phyloP scores from a whole-genome alignment of 805 yeast species.

The Metschnikowia colocasiae region DNA sequence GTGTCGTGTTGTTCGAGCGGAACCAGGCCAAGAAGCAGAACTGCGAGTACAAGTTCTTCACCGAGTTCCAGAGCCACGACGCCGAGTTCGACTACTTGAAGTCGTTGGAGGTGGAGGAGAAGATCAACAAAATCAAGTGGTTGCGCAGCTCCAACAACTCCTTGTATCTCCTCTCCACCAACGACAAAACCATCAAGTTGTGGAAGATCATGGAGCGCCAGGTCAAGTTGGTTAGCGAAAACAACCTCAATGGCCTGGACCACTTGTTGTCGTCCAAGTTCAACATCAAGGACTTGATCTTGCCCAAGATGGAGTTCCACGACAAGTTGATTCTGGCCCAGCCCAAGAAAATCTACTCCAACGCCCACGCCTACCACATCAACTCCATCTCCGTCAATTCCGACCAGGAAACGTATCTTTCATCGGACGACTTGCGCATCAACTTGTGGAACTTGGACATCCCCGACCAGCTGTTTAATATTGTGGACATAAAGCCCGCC shows the following conservation, averaged over 20 bases:
- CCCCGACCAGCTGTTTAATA: slow-evolving; percentile 93
- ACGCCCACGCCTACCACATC: slow-evolving; percentile 98
- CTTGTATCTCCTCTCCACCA: slow-evolving; percentile 86
- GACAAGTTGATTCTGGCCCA: slow-evolving; percentile 94
- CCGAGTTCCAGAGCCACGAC: slow-evolving; percentile 97
- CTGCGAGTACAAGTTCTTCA: slow-evolving; percentile 92
- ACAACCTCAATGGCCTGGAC: slow-evolving; percentile 50
- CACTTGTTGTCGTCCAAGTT: slow-evolving; percentile 24
- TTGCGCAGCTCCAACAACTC: slow-evolving; percentile 82
- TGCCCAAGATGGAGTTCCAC: slow-evolving; percentile 89
- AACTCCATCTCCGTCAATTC: slow-evolving; percentile 92
- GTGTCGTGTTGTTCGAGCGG: slow-evolving; percentile 93
- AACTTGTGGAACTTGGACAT: slow-evolving; percentile 93
- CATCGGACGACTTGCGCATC: slow-evolving; percentile 91
- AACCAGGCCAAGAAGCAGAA: slow-evolving; percentile 57
- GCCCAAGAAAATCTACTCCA: slow-evolving; percentile 85
- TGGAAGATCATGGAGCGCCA: slow-evolving; percentile 95
- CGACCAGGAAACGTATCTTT: slow-evolving; percentile 92
- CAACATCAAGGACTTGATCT: slow-evolving; percentile 48
- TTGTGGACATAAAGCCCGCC: slow-evolving; percentile 95
- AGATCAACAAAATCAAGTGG: slow-evolving; percentile 97
- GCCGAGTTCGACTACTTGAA: slow-evolving; percentile 97
- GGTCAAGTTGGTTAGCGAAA: slow-evolving; percentile 87
- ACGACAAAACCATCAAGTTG: slow-evolving; percentile 96
- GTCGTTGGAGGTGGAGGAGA: slow-evolving; percentile 95